These are phyloP conservation scores for Mycocalia duriaeana DNA, from an alignment of 1,284 basidiomycete genomes.

Conservation along the genomic window DNA sequence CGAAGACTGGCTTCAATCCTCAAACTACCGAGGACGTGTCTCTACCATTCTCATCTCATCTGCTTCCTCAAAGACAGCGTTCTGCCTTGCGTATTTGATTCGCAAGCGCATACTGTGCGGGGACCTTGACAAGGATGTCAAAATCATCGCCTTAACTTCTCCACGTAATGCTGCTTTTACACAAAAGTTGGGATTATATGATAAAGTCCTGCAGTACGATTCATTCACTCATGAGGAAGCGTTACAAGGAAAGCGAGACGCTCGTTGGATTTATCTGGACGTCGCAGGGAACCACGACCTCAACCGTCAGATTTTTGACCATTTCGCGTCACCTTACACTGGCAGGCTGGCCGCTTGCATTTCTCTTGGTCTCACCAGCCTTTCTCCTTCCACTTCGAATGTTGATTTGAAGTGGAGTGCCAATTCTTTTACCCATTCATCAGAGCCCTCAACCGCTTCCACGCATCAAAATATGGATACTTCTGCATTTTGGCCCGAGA, in stretches of 20 bases:
- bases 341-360: slow-evolving; percentile 37
- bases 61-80: slow-evolving; percentile 63
- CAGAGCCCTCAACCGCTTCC: background rate
- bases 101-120: slow-evolving; percentile 34
- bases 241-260: slow-evolving; percentile 18
- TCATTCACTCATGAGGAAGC: slow-evolving; percentile 26
- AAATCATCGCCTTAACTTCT: slow-evolving; percentile 56
- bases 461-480: slow-evolving; percentile 1
- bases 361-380: slow-evolving; percentile 49
- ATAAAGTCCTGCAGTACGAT: slow-evolving; percentile 49
- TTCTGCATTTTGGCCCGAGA: slow-evolving; percentile 23
- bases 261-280: slow-evolving; percentile 55
- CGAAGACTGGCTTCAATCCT: slow-evolving; percentile 56
- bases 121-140: slow-evolving; percentile 19
- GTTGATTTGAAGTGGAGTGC: no score
- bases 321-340: slow-evolving; percentile 32
- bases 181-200: slow-evolving; percentile 44
- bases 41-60: slow-evolving; percentile 51
- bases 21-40: slow-evolving; percentile 41
- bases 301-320: slow-evolving; percentile 37
- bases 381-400: slow-evolving; percentile 40
- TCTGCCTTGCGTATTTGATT: slow-evolving; percentile 56
- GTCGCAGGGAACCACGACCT: slow-evolving; percentile 50
- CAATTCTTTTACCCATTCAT: slow-evolving; percentile 9
- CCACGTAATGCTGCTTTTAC: slow-evolving; percentile 50